Percentiles rank a stretch among this genome's conserved stretches.
phyloP scores from a whole-genome alignment of 805 yeast genomes.

The Isabelozyma heimii region DNA sequence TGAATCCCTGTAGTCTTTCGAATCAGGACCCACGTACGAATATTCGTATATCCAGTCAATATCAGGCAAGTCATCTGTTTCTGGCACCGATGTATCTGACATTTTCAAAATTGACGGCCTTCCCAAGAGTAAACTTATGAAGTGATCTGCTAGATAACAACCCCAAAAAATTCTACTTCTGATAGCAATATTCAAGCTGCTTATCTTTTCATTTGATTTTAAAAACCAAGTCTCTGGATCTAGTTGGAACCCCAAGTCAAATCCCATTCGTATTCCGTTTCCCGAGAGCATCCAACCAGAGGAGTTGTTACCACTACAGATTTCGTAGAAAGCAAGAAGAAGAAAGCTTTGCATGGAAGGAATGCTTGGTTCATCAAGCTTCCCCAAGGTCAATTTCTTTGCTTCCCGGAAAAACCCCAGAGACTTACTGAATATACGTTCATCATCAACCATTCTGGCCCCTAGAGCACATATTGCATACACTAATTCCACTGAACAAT shows the following conservation, averaged over 20 bases:
- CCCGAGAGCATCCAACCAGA: slow-evolving; percentile 66
- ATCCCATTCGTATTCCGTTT: slow-evolving; percentile 62
- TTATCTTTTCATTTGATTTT: slow-evolving; percentile 35
- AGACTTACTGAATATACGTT: slow-evolving; percentile 39
- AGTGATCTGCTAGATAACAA: slow-evolving; percentile 61
- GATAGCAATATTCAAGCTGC: slow-evolving; percentile 54
- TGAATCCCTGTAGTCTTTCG: slow-evolving; percentile 8
- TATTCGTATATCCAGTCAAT: slow-evolving; percentile 62
- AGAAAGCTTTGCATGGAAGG: slow-evolving; percentile 58
- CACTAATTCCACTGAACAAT: slow-evolving; percentile 54
- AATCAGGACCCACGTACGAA: slow-evolving; percentile 31
- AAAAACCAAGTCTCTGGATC: slow-evolving; percentile 58
- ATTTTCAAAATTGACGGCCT: slow-evolving; percentile 55
- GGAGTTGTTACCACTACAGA: slow-evolving; percentile 56
- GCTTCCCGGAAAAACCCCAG: slow-evolving; percentile 47
- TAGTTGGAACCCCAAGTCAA: slow-evolving; percentile 61
- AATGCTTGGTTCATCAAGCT: slow-evolving; percentile 46
- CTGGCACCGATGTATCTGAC: slow-evolving; percentile 59
- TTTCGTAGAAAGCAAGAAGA: slow-evolving; percentile 59
- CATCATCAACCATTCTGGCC: slow-evolving; percentile 46
- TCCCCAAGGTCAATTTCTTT: slow-evolving; percentile 36
- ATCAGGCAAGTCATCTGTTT: slow-evolving; percentile 58
- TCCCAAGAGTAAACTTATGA: slow-evolving; percentile 57
- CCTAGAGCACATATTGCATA: slow-evolving; percentile 61
- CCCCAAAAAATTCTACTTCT: slow-evolving; percentile 68